Base-by-base conservation (phyloP, 2,329 filamentous ascomycete species). In the Tolypocladium cylindrosporum region DNA sequence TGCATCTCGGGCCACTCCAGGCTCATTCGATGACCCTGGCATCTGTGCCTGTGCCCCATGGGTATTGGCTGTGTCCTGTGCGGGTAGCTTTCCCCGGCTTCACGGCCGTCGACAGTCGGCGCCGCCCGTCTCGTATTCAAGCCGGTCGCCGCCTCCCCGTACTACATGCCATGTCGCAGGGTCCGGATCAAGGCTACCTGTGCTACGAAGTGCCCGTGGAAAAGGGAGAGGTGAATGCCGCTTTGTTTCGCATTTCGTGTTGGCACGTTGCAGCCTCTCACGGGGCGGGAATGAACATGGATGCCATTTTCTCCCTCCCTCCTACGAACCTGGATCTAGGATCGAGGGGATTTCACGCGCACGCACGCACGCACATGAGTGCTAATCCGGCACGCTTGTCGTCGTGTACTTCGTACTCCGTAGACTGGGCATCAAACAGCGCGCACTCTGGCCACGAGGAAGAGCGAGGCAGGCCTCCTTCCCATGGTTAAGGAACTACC, bases 1-100 rank as follows among this genome's bases (percentile, higher is more conserved):
- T 58, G 37, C 55, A 59, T 55, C 34, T 43, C 45, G 50, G 50
- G 55, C 56, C 60, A 60, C 50, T 42, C 27, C 13, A 27, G 5
- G n/a, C 14, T 14, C n/a, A 45, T 16, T 7, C n/a, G 43, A 2
- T 13, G 6, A 48, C 43, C 43, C 43, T 13, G 16, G 43, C 21
- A 14, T 34, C 27, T 31, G 27, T 31, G 27, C 27, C 42, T 43
- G n/a, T 43, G n/a, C 21, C 24, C 41, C 42, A 43, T 4, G 21
- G 3, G 13, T 42, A 42, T 27, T 27, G 42, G 42, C 41, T 13
- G n/a, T 13, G 9, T 45, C n/a, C 11, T 6, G 14, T 45, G n/a
- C 37, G 42, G 21, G 21, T 24, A 21, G 10, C 7, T 45, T 45
- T 7, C 21, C 21, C 42, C n/a, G 14, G 14, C 45, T 34, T 50